phyloP scores from a whole-genome alignment of 768 basidiomycete genomes.

The Leccinum incarnatum region DNA sequence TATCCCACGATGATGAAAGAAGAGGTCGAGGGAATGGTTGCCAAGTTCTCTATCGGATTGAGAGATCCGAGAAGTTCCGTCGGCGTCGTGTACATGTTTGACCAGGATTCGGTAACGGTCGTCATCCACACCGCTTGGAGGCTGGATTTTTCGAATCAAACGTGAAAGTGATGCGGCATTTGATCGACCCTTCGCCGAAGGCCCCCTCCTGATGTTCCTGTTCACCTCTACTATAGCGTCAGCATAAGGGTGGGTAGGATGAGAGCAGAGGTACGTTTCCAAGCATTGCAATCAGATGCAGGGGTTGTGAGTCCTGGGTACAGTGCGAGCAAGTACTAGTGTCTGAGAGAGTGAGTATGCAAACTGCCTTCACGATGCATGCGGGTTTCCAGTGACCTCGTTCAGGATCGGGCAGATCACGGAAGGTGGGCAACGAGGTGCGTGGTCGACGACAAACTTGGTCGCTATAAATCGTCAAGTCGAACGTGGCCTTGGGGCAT shows the following conservation, averaged over 20 bases:
- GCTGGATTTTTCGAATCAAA: slow-evolving; percentile 37
- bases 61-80: not conserved
- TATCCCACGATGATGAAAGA: not conserved
- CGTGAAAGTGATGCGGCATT: slow-evolving; percentile 33
- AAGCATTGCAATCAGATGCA: slow-evolving; percentile 24
- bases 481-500: slow-evolving; percentile 25
- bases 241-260: slow-evolving; percentile 17
- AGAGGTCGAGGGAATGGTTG: slow-evolving; percentile 36
- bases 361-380: not conserved
- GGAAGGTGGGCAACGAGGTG: slow-evolving; percentile 32
- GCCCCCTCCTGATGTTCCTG: slow-evolving; percentile 28
- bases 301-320: slow-evolving; percentile 33
- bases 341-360: slow-evolving; percentile 4
- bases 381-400: slow-evolving; percentile 29
- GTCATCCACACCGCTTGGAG: slow-evolving; percentile 49
- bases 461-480: slow-evolving; percentile 37
- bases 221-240: slow-evolving; percentile 32
- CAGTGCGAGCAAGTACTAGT: slow-evolving; percentile 34
- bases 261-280: slow-evolving; percentile 22
- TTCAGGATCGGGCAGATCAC: slow-evolving; percentile 39
- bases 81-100: slow-evolving; percentile 33
- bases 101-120: slow-evolving; percentile 29
- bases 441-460: slow-evolving; percentile 36
- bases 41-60: slow-evolving; percentile 32
- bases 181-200: slow-evolving; percentile 20